Base-by-base conservation (phyloP, 1,284 basidiomycete species). In the Heterobasidion irregulare region DNA sequence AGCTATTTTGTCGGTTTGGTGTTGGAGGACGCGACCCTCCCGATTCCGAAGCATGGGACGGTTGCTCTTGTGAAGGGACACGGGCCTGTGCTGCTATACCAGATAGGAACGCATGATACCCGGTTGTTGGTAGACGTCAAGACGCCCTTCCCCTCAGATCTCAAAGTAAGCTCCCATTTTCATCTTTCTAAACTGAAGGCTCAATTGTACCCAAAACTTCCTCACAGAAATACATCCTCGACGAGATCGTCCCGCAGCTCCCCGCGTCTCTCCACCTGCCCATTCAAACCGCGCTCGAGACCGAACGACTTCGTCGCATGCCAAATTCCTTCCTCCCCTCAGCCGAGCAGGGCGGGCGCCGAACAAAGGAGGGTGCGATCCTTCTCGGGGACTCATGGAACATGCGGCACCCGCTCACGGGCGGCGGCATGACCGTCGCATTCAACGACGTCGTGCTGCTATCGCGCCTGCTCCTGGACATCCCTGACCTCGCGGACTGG, bases 401-500 rank as follows among this genome's bases (percentile, higher is more conserved):
- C 69, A 99, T 99, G 95, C 89, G 97, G 1, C 97, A 99, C 71
- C 96, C 97, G 0, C 78, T 99, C 10, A 99, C 96, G 0, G 97
- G 97, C 9, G 96, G 93, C 16, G 94, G 94, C 6, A 98, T 98
- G 94, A 94, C 92, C 1, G 94, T 96, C 47, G 93, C 92, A 1
- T 76, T 97, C 55, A 79, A 86, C 66, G 94, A 97, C 62, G 88
- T 89, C 13, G 84, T 93, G 15, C 65, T 90, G 18, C 75, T 97
- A 8, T 78, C 83, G 0, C 72, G 82, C 33, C 72, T 91, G 57
- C 72, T 96, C 0, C 69, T 72, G 0, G 69, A 72, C 2, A 68
- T 83, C 3, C 61, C 70, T 2, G 73, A 83, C 57, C 68, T 86
- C 35, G 65, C 67, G 6, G 77, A 90, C 65, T 92, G 89, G 89